Evolutionary conservation across 257 asterid genomes (phyloP).

Genomic region (Ophiorrhiza pumila): DNA sequence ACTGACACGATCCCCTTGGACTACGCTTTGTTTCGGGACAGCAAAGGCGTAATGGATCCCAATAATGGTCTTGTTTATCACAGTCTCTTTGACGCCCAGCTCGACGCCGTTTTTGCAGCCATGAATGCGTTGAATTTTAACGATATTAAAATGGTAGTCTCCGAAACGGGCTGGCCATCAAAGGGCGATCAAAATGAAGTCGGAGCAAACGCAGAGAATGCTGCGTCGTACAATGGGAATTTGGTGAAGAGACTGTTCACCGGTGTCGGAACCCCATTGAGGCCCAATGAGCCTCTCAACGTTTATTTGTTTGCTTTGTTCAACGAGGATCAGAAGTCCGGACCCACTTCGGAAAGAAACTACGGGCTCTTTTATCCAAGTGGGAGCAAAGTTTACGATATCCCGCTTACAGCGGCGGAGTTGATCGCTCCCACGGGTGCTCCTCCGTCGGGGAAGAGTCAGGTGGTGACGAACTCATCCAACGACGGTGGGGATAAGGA

Average conservation of each 20-base stretch:
- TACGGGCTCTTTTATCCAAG: slow-evolving; percentile 75
- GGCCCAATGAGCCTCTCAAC: slow-evolving; percentile 58
- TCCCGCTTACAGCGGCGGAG: slow-evolving; percentile 37
- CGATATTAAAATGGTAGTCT: slow-evolving; percentile 45
- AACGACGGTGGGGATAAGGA: slow-evolving; percentile 17
- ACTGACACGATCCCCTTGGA: slow-evolving; percentile 62
- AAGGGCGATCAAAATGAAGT: slow-evolving; percentile 64
- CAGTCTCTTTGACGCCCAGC: slow-evolving; percentile 68
- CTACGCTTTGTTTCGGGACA: slow-evolving; percentile 61
- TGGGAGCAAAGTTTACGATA: slow-evolving; percentile 52
- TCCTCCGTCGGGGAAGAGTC: slow-evolving; percentile 20
- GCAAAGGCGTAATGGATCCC: slow-evolving; percentile 46
- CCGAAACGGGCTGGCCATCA: slow-evolving; percentile 98
- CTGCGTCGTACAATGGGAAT: slow-evolving; percentile 82
- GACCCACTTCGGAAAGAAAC: slow-evolving; percentile 66
- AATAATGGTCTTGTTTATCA: slow-evolving; percentile 63
- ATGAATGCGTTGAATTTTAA: slow-evolving; percentile 42
- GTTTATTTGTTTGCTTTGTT: slow-evolving; percentile 77
- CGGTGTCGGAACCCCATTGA: slow-evolving; percentile 68
- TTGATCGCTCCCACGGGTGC: not conserved
- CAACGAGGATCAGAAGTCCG: slow-evolving; percentile 76
- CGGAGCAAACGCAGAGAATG: slow-evolving; percentile 53
- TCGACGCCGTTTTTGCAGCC: slow-evolving; percentile 84
- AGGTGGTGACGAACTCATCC: slow-evolving; percentile 24
- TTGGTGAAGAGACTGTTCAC: slow-evolving; percentile 58